phyloP scores from a whole-genome alignment of 805 yeast genomes.

The Maudiozyma pseudohumilis region DNA sequence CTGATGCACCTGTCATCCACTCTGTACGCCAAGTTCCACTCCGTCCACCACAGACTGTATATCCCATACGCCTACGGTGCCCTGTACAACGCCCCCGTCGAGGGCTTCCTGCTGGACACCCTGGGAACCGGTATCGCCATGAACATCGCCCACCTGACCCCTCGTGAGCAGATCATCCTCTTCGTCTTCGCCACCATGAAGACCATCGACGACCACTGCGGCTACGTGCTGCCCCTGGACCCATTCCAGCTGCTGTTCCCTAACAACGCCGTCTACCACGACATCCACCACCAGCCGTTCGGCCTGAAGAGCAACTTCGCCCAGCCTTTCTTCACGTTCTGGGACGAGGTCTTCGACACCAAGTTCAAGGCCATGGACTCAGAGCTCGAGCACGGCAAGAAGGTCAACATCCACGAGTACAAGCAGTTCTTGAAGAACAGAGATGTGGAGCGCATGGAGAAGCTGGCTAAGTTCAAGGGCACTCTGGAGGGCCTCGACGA shows the following conservation, averaged over 20 bases:
- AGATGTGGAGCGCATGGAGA: slow-evolving; percentile 23
- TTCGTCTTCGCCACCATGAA: slow-evolving; percentile 87
- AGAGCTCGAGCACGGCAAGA: slow-evolving; percentile 40
- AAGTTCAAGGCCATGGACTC: slow-evolving; percentile 42
- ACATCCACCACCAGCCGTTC: slow-evolving; percentile 93
- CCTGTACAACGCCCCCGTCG: slow-evolving; percentile 84
- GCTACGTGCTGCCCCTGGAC: slow-evolving; percentile 89
- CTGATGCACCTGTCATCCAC: slow-evolving; percentile 75
- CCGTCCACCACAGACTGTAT: slow-evolving; percentile 87
- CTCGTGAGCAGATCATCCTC: slow-evolving; percentile 66
- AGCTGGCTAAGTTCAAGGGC: slow-evolving; percentile 7
- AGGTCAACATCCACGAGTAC: slow-evolving; percentile 50
- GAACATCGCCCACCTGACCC: slow-evolving; percentile 49
- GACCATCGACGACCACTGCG: slow-evolving; percentile 98
- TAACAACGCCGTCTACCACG: slow-evolving; percentile 91
- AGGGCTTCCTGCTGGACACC: slow-evolving; percentile 88
- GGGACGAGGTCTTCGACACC: slow-evolving; percentile 74
- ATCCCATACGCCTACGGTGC: slow-evolving; percentile 98
- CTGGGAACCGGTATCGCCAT: slow-evolving; percentile 83
- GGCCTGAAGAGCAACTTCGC: slow-evolving; percentile 89
- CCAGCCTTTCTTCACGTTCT: slow-evolving; percentile 91
- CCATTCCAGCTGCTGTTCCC: slow-evolving; percentile 87
- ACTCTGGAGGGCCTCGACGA: slow-evolving; percentile 2
- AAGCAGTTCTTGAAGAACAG: slow-evolving; percentile 42
- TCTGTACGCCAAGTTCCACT: slow-evolving; percentile 74